Percentiles rank a stretch among this genome's conserved stretches.
Conservation (phyloP, 345 rosid species). For the Carallia brachiata region DNA sequence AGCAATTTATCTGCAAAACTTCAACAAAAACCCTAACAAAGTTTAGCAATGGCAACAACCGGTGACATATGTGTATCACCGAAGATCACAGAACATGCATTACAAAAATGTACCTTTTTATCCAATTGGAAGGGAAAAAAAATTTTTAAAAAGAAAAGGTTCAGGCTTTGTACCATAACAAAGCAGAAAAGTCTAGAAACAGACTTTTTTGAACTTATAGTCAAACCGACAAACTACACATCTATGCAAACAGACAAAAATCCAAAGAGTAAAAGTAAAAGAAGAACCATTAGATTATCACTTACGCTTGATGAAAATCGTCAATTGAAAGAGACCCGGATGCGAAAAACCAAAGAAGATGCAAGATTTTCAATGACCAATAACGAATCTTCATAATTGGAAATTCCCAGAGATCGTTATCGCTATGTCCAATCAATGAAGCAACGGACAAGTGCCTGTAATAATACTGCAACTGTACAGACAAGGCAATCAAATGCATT, state of each 20-base stretch:
- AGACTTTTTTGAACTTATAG: background rate
- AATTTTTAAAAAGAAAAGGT: no score
- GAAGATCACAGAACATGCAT: conserved; percentile 5
- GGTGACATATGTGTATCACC: background rate
- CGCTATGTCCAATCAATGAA: conserved; percentile 28
- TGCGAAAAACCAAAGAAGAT: conserved; percentile 43
- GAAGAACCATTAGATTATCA: conserved; percentile 9
- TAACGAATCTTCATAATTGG: conserved; percentile 49
- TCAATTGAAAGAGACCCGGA: conserved; percentile 57
- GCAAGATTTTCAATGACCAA: conserved; percentile 31
- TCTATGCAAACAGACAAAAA: conserved; percentile 12
- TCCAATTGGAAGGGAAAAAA: no score
- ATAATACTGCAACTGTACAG: conserved; percentile 8
- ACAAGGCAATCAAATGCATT: conserved; percentile 14
- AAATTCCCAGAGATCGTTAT: conserved; percentile 24
- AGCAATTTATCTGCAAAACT: background rate
- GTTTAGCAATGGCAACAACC: background rate
- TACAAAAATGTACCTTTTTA: background rate
- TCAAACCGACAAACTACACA: background rate
- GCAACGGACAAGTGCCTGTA: conserved; percentile 15
- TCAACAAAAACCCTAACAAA: background rate
- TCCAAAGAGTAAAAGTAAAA: background rate
- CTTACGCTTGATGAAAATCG: conserved; percentile 76
- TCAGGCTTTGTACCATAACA: background rate
- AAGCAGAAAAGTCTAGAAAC: background rate